Evolutionary conservation across 371 early-diverging fungal genomes (phyloP), one percentile per base, ranked within the genome.

Genomic region (Mucor racemosus): DNA sequence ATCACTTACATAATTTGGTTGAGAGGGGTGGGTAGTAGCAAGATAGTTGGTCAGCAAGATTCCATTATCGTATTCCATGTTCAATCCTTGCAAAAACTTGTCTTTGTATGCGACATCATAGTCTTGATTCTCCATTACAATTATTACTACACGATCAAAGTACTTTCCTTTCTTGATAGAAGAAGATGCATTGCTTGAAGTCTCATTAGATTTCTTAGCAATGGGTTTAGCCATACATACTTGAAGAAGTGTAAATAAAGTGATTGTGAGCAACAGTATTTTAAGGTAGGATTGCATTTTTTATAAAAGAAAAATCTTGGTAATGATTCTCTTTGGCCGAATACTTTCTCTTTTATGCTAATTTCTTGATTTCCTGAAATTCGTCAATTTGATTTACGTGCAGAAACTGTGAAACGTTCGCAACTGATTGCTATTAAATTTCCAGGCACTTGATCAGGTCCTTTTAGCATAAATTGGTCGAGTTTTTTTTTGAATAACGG

Each of bases 51-150:
- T 80, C 46, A 80, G 56, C 10, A 72, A 9, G 11, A 77, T 64
- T 58, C 76, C 78, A 55, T 72, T 58, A 31, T 40, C 73, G 53
- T 77, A 66, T 33, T 57, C 58, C 11, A 44, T 21, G 5, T 73
- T 65, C 17, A 79, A 61, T 4, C 61, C 56, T 4, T 71, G 46
- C 6, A 84, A 59, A 46, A 79, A 84, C 4, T 79, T 73, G 57
- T 84, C 67, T 11, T 71, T 62, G 33, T 72, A 62, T 15, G 74
- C 86, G 19, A 70, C 73, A 19, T 39, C 58, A 62, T 78, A 85
- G 61, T 81, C 74, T 15, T 72, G 65, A 61, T 87, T 87, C 50
- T 87, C 88, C 50, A 87, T 71, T 15, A 84, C 67, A 35, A 88
- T 75, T 19, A 76, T 78, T 5, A 86, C 76, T 8, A 85, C 67